Base-by-base conservation (phyloP, 306 rosid genomes). In the Morella rubra region DNA sequence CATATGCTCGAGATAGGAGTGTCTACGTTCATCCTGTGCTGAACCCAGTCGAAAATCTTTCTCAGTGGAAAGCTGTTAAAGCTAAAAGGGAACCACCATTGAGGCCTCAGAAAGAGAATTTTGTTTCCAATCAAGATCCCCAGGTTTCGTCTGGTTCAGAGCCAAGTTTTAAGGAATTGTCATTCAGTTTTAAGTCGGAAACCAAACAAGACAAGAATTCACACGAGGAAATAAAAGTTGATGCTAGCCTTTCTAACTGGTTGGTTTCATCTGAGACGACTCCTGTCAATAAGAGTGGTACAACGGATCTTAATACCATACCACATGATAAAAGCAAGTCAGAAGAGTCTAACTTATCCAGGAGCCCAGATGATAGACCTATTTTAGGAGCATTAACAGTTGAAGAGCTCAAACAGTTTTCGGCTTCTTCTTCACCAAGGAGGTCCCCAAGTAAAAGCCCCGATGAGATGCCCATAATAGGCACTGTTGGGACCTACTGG, bases 211-310 rank as follows among this genome's bases (percentile, higher is more conserved):
- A 83, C 10, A 90, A 81, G 82, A 87, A 83, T 73, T 75, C 79
- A 76, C 76, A 79, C 73, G 85, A 81, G 72, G 96, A 89, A 58
- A 69, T 89, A 18, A 81, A 89, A 56, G 97, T 93, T 68, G 96
- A 93, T 84, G 90, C 98, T 14, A 93, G 98, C 87, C 88, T 93
- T 11, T 93, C 98, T 13, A 91, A 86, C 79, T 93, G 98, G 98
- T 77, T 93, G 88, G 87, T 42, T 83, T 86, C 90, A 16, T 71
- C 97, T 7, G 87, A 85, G 78, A 52, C 69, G 50, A 87, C 86
- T 76, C 85, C 90, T 0, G 60, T 71, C 70, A 87, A 75, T 77
- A 85, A 86, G 84, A 79, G 75, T 24, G 56, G 80, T 73, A 58
- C 76, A 4, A 67, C 55, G 46, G 32, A 77, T 71, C 77, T 69